Conservation (phyloP, 164 flowering plant species). For the Nymphaea thermarum region DNA sequence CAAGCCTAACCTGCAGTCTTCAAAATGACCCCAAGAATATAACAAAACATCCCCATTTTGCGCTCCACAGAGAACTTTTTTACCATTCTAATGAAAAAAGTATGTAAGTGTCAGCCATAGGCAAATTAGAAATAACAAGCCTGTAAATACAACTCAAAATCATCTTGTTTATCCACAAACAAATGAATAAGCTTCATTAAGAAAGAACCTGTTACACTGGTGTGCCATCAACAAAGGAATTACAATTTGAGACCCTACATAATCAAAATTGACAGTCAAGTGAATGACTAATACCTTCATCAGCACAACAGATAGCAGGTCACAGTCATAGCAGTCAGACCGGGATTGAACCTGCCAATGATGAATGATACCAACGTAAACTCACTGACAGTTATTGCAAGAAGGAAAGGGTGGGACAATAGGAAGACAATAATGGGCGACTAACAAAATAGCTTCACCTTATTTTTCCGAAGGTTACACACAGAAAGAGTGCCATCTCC, state of each 20-base stretch:
- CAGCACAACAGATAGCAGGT: slow-evolving; percentile 66
- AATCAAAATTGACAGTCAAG: not conserved
- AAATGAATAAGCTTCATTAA: not conserved
- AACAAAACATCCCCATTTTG: slow-evolving; percentile 65
- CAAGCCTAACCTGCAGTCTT: slow-evolving; percentile 79
- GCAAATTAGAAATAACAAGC: not conserved
- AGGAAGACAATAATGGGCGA: not conserved
- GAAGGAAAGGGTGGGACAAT: not conserved
- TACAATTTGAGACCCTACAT: not conserved
- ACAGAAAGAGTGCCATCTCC: slow-evolving; percentile 96
- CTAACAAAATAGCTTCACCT: slow-evolving; percentile 24
- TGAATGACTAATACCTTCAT: slow-evolving; percentile 64
- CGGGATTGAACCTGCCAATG: slow-evolving; percentile 48
- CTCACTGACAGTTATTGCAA: not conserved
- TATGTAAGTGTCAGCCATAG: too few species aligned
- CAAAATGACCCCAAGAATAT: slow-evolving; percentile 91
- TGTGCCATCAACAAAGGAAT: not conserved
- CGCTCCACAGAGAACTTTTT: slow-evolving; percentile 83
- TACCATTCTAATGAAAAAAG: slow-evolving; percentile 56
- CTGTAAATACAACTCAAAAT: not conserved
- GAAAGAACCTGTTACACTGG: not conserved
- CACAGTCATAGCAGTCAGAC: slow-evolving; percentile 94
- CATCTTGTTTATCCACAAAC: not conserved
- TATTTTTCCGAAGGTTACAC: slow-evolving; percentile 73
- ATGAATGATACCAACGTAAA: slow-evolving; percentile 3